Percentiles rank a stretch among this genome's conserved stretches.
Evolutionary conservation across 345 rosid genomes (phyloP).

Genomic region (Citrus maxima): DNA sequence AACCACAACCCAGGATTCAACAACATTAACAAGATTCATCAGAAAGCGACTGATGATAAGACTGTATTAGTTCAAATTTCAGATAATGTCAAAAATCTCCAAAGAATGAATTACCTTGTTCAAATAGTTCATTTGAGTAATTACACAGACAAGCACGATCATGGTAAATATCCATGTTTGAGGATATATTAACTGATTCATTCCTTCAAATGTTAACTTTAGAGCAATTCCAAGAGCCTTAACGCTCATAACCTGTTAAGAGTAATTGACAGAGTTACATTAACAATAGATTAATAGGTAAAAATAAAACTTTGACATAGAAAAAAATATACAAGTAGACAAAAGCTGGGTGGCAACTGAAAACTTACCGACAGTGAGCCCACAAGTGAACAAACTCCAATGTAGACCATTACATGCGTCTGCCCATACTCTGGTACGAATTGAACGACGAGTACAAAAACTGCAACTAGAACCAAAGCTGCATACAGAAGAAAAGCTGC

Average conservation of each 20-base stretch:
- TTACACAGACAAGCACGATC: conserved; percentile 58
- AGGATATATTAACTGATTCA: conserved; percentile 64
- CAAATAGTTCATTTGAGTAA: conserved; percentile 74
- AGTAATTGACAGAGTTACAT: neutral
- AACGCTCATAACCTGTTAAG: conserved; percentile 70
- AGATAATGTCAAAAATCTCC: neutral
- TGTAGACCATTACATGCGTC: conserved; percentile 95
- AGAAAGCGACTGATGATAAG: neutral
- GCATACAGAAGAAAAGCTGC: conserved; percentile 93
- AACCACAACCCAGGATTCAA: neutral
- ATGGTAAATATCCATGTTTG: conserved; percentile 67
- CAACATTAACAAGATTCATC: neutral
- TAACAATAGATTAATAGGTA: neutral
- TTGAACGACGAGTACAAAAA: conserved; percentile 57
- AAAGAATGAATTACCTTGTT: conserved; percentile 49
- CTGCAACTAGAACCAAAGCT: conserved; percentile 68
- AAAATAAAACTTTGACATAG: neutral
- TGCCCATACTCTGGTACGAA: conserved; percentile 83
- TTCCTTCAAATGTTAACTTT: conserved; percentile 70
- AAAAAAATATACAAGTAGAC: neutral
- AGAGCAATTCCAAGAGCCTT: conserved; percentile 79
- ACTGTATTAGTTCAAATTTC: neutral
- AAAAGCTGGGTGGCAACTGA: neutral
- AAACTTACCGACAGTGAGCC: conserved; percentile 90
- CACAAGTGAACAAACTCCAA: conserved; percentile 91